These are phyloP conservation scores for Corynascus novoguineensis DNA, from an alignment of 495 filamentous ascomycete genomes.

Conservation along the genomic window DNA sequence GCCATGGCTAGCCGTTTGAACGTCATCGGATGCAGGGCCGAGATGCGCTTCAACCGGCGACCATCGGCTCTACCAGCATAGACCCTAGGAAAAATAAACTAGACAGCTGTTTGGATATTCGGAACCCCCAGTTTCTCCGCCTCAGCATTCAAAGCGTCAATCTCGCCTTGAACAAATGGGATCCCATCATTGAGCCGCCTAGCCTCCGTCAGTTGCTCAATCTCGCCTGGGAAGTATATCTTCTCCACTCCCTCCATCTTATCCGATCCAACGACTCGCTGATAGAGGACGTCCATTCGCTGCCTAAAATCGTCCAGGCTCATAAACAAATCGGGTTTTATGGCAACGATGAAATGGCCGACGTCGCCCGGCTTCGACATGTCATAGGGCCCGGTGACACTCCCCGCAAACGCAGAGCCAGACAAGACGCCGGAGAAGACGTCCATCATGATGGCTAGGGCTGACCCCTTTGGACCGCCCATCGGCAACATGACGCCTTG, in stretches of 20 bases:
- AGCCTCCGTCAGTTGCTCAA: slow-evolving; percentile 59
- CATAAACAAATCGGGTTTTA: slow-evolving; percentile 75
- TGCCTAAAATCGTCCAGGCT: slow-evolving; percentile 59
- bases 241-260: slow-evolving; percentile 65
- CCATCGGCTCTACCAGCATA: too few relatives aligned
- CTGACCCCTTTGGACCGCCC: slow-evolving; percentile 72
- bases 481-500: slow-evolving; percentile 74
- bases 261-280: slow-evolving; percentile 56
- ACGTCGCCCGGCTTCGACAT: slow-evolving; percentile 61
- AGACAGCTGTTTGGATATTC: neutral
- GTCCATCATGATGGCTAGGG: slow-evolving; percentile 75
- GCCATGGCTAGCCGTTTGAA: too few relatives aligned
- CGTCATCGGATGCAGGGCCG: too few relatives aligned
- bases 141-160: slow-evolving; percentile 62
- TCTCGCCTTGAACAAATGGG: slow-evolving; percentile 58
- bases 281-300: slow-evolving; percentile 66
- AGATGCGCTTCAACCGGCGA: too few relatives aligned
- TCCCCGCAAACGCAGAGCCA: slow-evolving; percentile 63
- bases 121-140: slow-evolving; percentile 50
- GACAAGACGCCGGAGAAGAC: slow-evolving; percentile 73
- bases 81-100: neutral
- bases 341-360: slow-evolving; percentile 68
- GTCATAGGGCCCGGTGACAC: slow-evolving; percentile 69
- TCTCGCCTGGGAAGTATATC: slow-evolving; percentile 76
- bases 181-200: slow-evolving; percentile 55